Evolutionary conservation across 2,329 filamentous ascomycete genomes (phyloP), one percentile per base, ranked within the genome.

Genomic region (Claviceps africana): DNA sequence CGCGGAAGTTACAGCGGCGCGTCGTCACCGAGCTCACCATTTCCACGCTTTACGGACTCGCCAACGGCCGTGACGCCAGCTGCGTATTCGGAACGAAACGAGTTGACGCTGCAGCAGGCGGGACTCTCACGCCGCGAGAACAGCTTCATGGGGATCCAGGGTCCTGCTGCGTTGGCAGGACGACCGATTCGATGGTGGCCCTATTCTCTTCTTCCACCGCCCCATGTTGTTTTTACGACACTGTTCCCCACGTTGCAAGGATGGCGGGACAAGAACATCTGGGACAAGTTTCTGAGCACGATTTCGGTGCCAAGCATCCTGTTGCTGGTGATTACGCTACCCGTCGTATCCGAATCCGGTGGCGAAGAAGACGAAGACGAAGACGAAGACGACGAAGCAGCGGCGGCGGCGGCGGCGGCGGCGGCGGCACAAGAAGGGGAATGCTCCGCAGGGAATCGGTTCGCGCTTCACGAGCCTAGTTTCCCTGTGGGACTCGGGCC

Each of bases 251-350:
- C 91, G 0, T 69, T 98, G 31, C 83, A 82, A 57, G 82, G 78
- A 28, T 98, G 91, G 88, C 72, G 68, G 44, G 79, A 85, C 30
- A 97, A 96, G 67, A 81, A 74, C n/a, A 67, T 85, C n/a, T 88
- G 83, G 81, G 90, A 91, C 60, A 89, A 86, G 62, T 70, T 89
- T 45, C 71, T 96, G 47, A 91, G 88, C 43, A 61, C 93, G 11
- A 76, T 94, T 39, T 90, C 90, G 8, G 83, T 88, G n/a, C 87
- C 90, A 1, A 94, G 86, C 59, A 88, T 98, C 39, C 87, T 98
- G 56, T 70, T 97, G 2, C 74, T 98, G 4, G 91, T 91, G 0
- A 81, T 93, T 47, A 98, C 93, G 0, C 68, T 98, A 4, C 93
- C 94, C 0, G 89, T 98, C 0, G 87, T 95, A 60, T 78, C 79